Evolutionary conservation across 2,329 filamentous ascomycete genomes (phyloP).

Genomic region (Alternaria tenuissima): DNA sequence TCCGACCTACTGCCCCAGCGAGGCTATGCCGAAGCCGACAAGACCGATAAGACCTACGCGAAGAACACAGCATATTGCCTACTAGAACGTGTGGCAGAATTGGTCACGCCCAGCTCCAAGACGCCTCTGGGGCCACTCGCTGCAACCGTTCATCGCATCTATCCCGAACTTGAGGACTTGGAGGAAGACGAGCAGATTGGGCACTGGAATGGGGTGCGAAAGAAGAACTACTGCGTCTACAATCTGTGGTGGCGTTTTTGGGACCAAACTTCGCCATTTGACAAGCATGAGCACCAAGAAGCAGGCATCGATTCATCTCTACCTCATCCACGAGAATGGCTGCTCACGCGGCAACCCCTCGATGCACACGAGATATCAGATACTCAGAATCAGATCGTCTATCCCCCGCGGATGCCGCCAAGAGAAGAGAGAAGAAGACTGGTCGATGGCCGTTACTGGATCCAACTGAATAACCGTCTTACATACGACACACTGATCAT

Average conservation of each 20-base stretch:
- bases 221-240: constrained; percentile 28
- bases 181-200: constrained; percentile 3
- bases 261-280: constrained; percentile 23
- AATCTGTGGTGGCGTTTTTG: constrained; percentile 39
- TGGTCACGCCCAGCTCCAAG: constrained; percentile 59
- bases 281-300: constrained; percentile 4
- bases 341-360: constrained; percentile 39
- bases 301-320: constrained; percentile 5
- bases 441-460: constrained; percentile 66
- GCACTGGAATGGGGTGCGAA: constrained; percentile 7
- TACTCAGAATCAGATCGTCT: not conserved
- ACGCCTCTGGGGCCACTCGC: constrained; percentile 56
- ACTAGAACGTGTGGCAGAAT: constrained; percentile 58
- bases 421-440: constrained; percentile 39
- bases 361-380: constrained; percentile 4
- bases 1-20: constrained; percentile 26
- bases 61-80: constrained; percentile 52
- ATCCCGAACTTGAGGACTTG: constrained; percentile 40
- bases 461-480: constrained; percentile 54
- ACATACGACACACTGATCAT: constrained; percentile 46
- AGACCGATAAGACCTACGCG: constrained; percentile 28
- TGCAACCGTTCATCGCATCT: constrained; percentile 52
- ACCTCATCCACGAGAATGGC: constrained; percentile 31
- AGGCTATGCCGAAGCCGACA: constrained; percentile 25
- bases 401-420: constrained; percentile 15